Conservation (phyloP, 495 filamentous ascomycete species). For the Hyaloscypha variabilis region DNA sequence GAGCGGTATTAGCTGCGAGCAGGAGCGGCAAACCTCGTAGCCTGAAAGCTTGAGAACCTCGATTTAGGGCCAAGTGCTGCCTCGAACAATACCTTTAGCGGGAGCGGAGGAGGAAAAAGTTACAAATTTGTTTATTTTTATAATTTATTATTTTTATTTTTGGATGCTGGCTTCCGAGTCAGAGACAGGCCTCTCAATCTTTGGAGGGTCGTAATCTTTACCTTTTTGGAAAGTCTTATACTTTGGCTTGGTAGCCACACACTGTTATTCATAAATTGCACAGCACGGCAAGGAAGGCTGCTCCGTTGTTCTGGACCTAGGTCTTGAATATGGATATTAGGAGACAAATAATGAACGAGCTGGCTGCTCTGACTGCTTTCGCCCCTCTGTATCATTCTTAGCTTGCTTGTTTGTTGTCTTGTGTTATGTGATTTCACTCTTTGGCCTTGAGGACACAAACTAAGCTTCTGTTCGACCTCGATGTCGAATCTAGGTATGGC, state of each 20-base stretch:
- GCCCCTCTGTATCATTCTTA: too few species aligned
- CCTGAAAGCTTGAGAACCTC: neutral
- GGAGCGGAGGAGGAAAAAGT: constrained; percentile 4
- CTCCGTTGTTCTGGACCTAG: too few species aligned
- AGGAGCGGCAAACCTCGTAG: too few species aligned
- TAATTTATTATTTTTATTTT: neutral
- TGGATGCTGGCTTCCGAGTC: neutral
- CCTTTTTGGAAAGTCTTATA: constrained; percentile 1
- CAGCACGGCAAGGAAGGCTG: neutral
- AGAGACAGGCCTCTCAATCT: neutral
- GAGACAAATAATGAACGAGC: too few species aligned
- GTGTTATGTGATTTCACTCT: too few species aligned
- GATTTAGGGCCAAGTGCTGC: neutral
- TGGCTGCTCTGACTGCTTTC: too few species aligned
- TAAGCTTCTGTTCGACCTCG: too few species aligned
- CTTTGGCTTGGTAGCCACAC: constrained; percentile 12
- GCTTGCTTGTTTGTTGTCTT: too few species aligned
- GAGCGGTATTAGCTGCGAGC: constrained; percentile 18
- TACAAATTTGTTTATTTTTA: constrained; percentile 1
- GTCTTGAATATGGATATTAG: too few species aligned
- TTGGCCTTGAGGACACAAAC: too few species aligned
- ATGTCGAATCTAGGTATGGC: too few species aligned
- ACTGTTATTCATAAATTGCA: constrained; percentile 68
- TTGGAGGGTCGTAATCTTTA: neutral
- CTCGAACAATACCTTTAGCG: neutral